Conservation (phyloP, 805 yeast genomes). For the Hanseniaspora lachancei region DNA sequence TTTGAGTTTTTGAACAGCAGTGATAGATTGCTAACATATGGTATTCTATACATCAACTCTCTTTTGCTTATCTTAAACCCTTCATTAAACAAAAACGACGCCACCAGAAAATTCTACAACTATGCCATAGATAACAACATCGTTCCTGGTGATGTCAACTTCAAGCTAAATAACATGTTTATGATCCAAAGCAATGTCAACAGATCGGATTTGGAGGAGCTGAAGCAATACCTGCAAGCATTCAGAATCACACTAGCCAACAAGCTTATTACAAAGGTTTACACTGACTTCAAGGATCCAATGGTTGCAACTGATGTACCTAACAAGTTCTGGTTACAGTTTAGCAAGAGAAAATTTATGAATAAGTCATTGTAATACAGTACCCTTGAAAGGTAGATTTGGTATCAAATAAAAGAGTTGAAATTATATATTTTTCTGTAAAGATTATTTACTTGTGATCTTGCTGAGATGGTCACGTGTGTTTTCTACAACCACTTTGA, state of each 20-base stretch:
- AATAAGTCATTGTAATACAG: constrained; percentile 55
- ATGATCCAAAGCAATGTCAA: constrained; percentile 50
- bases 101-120: constrained; percentile 59
- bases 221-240: constrained; percentile 73
- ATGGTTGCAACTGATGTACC: constrained; percentile 33
- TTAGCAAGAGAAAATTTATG: constrained; percentile 90
- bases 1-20: constrained; percentile 94
- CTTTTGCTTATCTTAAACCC: constrained; percentile 54
- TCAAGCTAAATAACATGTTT: constrained; percentile 72
- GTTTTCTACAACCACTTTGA: no score
- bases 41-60: constrained; percentile 77
- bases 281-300: constrained; percentile 36
- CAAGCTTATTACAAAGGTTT: constrained; percentile 63
- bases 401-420: no score
- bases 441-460: not conserved
- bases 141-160: constrained; percentile 90
- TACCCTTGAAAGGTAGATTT: not conserved
- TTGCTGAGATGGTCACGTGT: no score
- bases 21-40: constrained; percentile 85
- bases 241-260: constrained; percentile 87
- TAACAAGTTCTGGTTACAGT: constrained; percentile 90
- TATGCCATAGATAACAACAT: constrained; percentile 57
- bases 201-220: constrained; percentile 61
- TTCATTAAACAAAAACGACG: constrained; percentile 42
- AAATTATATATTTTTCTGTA: not conserved